Base-by-base conservation (phyloP, 1,139 yeast genomes). In the Yamadazyma friedrichii region DNA sequence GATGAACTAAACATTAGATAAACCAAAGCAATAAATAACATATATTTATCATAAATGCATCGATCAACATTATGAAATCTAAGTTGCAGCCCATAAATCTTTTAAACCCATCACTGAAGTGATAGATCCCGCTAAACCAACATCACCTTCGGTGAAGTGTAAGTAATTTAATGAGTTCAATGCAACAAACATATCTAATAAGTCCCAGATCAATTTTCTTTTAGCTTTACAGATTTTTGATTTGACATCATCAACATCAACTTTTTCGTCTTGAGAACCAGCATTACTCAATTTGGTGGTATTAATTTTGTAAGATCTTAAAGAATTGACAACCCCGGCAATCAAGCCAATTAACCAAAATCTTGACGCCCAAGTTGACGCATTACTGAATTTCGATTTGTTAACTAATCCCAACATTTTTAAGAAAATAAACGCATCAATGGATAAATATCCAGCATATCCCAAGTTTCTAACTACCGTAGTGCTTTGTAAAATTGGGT, bases 101-200 rank as follows among this genome's bases (percentile, higher is more conserved):
- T 74, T 77, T 46, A 88, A 71, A 31, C 96, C 96, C 65, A 89
- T 70, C 42, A 83, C 47, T 33, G 96, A 84, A 26, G 97, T 88
- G 47, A 87, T 68, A 27, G 85, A 74, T 61, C 98, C 98, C 36
- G 94, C 91, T 49, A 84, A 68, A 38, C 96, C 97, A 42, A 88
- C 78, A 38, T 84, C 74, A 39, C 95, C 95, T 54, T 91, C 97
- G 59, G 84, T 81, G 53, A 77, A 70, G 55, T 74, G 72, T 54
- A 85, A 69, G 62, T 71, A 65, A 45, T 78, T 73, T 62, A 88
- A 75, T 38, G 83, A 77, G 61, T 85, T 82, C 58, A 84, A 68
- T 20, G 95, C 95, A 55, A 89, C 83, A 51, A 85, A 74, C 51
- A 79, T 61, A 64, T 91, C 98, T 50, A 86, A 75, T 12, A 77